phyloP scores from a whole-genome alignment of 192 early-diverging fungal species.

The Paraglomus occultum region DNA sequence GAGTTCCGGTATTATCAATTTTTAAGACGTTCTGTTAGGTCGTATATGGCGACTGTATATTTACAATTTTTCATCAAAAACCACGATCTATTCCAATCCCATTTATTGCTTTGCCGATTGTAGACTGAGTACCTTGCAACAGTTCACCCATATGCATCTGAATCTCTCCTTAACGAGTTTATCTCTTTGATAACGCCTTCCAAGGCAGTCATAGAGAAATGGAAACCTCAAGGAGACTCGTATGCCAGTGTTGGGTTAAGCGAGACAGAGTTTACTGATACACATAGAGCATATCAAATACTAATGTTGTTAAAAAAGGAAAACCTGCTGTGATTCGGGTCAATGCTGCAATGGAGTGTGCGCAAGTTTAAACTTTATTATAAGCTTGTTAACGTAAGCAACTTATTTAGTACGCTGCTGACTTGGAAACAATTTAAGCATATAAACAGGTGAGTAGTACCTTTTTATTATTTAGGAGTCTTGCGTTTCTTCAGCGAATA shows the following conservation, averaged over 20 bases:
- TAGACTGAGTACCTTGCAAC: constrained; percentile 42
- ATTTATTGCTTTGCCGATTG: background rate
- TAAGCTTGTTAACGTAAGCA: no score
- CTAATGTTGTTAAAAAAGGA: constrained; percentile 41
- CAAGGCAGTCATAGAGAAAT: constrained; percentile 35
- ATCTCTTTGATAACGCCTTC: constrained; percentile 38
- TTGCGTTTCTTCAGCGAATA: no score
- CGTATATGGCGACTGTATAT: no score
- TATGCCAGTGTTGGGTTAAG: constrained; percentile 41
- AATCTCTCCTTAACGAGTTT: constrained; percentile 35
- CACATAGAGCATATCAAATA: constrained; percentile 44
- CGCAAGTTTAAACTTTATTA: no score
- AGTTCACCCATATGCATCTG: constrained; percentile 30
- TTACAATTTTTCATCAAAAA: background rate
- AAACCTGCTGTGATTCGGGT: constrained; percentile 30
- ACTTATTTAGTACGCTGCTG: no score
- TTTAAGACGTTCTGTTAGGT: no score
- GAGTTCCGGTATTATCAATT: background rate
- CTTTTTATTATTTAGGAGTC: no score
- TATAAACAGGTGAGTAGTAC: no score
- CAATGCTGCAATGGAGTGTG: no score
- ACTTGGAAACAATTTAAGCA: no score
- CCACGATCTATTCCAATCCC: background rate
- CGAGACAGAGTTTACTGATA: constrained; percentile 38
- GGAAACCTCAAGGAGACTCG: constrained; percentile 30